phyloP scores from a whole-genome alignment of 441 rosid genomes.

The Daphne laureola region DNA sequence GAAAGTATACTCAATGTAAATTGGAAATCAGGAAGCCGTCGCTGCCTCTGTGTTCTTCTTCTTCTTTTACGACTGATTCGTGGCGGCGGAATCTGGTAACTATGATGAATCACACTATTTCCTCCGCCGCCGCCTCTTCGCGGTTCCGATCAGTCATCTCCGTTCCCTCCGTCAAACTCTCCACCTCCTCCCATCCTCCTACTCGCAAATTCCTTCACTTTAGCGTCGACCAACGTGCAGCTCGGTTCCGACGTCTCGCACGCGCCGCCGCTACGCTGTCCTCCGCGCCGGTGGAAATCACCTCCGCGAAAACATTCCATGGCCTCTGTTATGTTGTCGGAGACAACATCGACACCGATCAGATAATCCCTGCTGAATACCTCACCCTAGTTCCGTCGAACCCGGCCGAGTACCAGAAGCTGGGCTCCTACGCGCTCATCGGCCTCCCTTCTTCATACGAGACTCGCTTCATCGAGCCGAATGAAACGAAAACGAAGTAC shows the following conservation, averaged over 20 bases:
- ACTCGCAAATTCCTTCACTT: slow-evolving; percentile 16
- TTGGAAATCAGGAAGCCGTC: no score
- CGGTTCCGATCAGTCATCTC: slow-evolving; percentile 12
- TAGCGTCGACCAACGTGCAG: slow-evolving; percentile 12
- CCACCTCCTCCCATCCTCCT: slow-evolving; percentile 7
- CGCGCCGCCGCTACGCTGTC: slow-evolving; percentile 18
- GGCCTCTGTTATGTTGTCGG: slow-evolving; percentile 87
- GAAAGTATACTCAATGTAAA: no score
- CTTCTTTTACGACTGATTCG: no score
- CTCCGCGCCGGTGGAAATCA: slow-evolving; percentile 10
- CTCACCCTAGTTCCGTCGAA: slow-evolving; percentile 88
- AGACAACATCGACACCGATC: slow-evolving; percentile 92
- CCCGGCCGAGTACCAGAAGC: slow-evolving; percentile 73
- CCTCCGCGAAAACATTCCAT: slow-evolving; percentile 37
- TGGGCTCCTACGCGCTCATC: slow-evolving; percentile 68
- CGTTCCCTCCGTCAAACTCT: slow-evolving; percentile 16
- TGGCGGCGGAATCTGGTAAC: no score
- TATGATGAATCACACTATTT: background rate
- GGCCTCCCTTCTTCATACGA: slow-evolving; percentile 72
- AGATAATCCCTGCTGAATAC: slow-evolving; percentile 83
- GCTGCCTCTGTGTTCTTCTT: no score
- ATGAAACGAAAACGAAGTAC: slow-evolving; percentile 49
- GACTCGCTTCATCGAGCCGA: slow-evolving; percentile 49
- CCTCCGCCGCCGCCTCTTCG: slow-evolving; percentile 3
- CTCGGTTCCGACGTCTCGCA: background rate